phyloP scores from a whole-genome alignment of 2,329 filamentous ascomycete genomes.

The Tolypocladium paradoxum region DNA sequence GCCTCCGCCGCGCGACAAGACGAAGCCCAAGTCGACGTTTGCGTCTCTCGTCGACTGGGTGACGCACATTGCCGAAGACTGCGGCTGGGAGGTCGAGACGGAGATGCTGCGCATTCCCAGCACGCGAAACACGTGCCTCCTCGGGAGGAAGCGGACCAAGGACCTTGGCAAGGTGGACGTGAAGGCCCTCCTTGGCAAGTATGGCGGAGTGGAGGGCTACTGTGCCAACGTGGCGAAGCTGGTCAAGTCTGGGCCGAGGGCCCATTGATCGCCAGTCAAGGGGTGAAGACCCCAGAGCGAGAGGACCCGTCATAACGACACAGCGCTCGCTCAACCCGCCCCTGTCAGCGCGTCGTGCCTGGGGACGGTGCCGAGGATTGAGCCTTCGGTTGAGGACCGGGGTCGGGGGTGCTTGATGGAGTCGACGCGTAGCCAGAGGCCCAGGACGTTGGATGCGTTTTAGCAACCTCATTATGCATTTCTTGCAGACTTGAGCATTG shows the following conservation, averaged over 20 bases:
- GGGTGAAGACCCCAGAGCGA: too few relatives aligned
- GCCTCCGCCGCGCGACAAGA: constrained; percentile 38
- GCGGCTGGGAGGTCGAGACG: constrained; percentile 67
- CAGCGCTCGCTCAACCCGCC: too few relatives aligned
- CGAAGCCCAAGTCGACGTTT: constrained; percentile 58
- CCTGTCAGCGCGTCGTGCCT: too few relatives aligned
- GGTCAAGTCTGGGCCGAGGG: constrained; percentile 34
- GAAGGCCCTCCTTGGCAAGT: constrained; percentile 32
- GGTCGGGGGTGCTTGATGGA: too few relatives aligned
- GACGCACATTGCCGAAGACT: constrained; percentile 53
- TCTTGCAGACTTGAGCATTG: too few relatives aligned
- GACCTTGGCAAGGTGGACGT: constrained; percentile 25
- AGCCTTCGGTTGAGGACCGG: too few relatives aligned
- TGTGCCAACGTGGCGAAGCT: constrained; percentile 50
- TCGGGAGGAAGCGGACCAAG: constrained; percentile 47
- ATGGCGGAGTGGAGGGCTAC: constrained; percentile 48
- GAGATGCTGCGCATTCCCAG: constrained; percentile 87
- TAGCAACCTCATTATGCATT: too few relatives aligned
- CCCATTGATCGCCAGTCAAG: constrained; percentile 20
- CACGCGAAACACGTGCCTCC: constrained; percentile 72
- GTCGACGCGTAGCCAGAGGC: too few relatives aligned
- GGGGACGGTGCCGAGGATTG: too few relatives aligned
- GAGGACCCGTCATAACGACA: too few relatives aligned
- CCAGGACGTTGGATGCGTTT: too few relatives aligned
- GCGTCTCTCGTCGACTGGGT: constrained; percentile 76